Conservation (phyloP, 2,329 filamentous ascomycete species). For the Biscogniauxia marginata region DNA sequence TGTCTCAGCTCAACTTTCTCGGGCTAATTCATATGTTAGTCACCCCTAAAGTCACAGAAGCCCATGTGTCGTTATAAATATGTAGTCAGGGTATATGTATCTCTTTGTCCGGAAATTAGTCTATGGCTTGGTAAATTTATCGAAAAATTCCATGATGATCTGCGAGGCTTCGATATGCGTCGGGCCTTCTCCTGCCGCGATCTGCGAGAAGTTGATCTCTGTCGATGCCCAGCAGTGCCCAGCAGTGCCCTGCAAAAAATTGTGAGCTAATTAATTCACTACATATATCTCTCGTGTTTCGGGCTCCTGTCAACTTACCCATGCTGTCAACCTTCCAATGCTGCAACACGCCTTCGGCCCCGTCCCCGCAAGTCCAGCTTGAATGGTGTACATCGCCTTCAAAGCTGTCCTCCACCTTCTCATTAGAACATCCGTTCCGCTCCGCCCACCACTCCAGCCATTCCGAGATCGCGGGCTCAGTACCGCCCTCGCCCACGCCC, state of each 20-base stretch:
- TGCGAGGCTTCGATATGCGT: conserved; percentile 43
- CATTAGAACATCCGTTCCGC: conserved; percentile 38
- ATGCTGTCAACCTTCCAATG: conserved; percentile 45
- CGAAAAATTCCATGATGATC: conserved; percentile 46
- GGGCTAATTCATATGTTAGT: too few relatives aligned
- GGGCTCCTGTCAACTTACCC: too few relatives aligned
- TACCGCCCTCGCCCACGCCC: conserved; percentile 41
- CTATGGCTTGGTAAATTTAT: conserved; percentile 32
- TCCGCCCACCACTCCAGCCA: conserved; percentile 44
- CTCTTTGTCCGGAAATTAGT: background rate
- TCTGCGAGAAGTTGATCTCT: conserved; percentile 43
- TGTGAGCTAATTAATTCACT: too few relatives aligned
- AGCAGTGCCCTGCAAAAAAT: too few relatives aligned
- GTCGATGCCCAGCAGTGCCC: conserved; percentile 47
- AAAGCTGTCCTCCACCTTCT: conserved; percentile 33
- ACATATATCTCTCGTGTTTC: too few relatives aligned
- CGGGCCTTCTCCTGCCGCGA: conserved; percentile 38
- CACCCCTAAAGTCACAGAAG: too few relatives aligned
- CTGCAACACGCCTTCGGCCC: conserved; percentile 35
- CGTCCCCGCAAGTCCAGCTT: conserved; percentile 41
- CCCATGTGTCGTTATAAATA: too few relatives aligned
- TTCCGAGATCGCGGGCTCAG: conserved; percentile 38
- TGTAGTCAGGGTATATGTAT: background rate
- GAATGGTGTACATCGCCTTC: conserved; percentile 42
- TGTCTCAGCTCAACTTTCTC: too few relatives aligned